A percentile compares a stretch with the other conserved stretches of the same genome.
Conservation (phyloP, 2,329 filamentous ascomycete species). For the Neonectria neomacrospora region DNA sequence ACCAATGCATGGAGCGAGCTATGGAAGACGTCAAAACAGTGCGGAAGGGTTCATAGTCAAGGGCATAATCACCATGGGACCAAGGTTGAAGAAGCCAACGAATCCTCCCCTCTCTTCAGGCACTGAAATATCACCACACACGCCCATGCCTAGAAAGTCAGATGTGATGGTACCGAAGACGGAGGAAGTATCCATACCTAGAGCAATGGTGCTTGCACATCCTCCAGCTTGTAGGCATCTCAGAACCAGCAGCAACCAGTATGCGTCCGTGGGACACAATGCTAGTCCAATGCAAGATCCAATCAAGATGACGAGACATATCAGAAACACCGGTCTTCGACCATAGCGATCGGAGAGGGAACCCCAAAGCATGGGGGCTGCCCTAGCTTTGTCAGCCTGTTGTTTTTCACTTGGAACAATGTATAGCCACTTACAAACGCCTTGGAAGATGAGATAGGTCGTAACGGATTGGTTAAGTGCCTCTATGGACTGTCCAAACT, state of each 20-base stretch:
- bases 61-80: constrained; percentile 41
- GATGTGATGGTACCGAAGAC: neutral
- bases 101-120: constrained; percentile 48
- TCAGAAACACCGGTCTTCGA: constrained; percentile 45
- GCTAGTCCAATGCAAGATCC: constrained; percentile 49
- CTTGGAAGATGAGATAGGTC: constrained; percentile 48
- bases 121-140: constrained; percentile 49
- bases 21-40: neutral
- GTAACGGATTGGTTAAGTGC: constrained; percentile 49
- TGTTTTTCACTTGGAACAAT: neutral
- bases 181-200: constrained; percentile 20
- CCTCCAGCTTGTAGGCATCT: constrained; percentile 47
- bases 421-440: constrained; percentile 27
- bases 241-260: constrained; percentile 49
- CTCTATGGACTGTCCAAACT: constrained; percentile 46
- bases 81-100: constrained; percentile 49
- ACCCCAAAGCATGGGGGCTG: constrained; percentile 50
- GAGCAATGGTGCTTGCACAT: constrained; percentile 50
- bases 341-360: constrained; percentile 49
- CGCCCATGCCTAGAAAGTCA: constrained; percentile 41
- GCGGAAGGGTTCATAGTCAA: neutral
- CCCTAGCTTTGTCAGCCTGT: neutral
- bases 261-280: constrained; percentile 45
- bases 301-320: constrained; percentile 46
- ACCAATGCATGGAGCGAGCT: constrained; percentile 58